Percentiles rank a stretch among this genome's conserved stretches.
phyloP scores from a whole-genome alignment of 2,329 filamentous ascomycete species.

The Thyridium curvatum region DNA sequence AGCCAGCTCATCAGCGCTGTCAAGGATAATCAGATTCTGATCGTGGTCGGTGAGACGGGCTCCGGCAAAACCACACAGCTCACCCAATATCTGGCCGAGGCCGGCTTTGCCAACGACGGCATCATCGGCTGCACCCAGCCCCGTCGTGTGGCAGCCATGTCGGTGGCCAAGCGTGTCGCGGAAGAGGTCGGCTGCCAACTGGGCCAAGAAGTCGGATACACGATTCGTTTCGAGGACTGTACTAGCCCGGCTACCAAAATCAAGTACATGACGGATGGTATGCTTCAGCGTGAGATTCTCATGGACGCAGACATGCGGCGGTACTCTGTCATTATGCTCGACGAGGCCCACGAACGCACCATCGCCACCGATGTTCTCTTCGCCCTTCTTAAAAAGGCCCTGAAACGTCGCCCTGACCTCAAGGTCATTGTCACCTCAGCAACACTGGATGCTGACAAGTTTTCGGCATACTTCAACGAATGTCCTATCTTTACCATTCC shows the following conservation, averaged over 20 bases:
- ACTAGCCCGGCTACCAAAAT: slow-evolving; percentile 84
- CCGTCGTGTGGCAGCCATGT: slow-evolving; percentile 95
- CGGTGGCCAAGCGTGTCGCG: slow-evolving; percentile 91
- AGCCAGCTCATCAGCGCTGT: slow-evolving; percentile 84
- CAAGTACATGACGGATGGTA: slow-evolving; percentile 99
- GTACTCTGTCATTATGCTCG: slow-evolving; percentile 96
- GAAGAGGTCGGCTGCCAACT: slow-evolving; percentile 91
- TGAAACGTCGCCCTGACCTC: slow-evolving; percentile 78
- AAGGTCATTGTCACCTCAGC: slow-evolving; percentile 96
- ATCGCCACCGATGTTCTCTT: slow-evolving; percentile 95
- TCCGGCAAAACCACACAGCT: slow-evolving; percentile 96
- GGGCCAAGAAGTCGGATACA: slow-evolving; percentile 92
- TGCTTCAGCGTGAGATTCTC: slow-evolving; percentile 92
- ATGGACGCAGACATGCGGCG: slow-evolving; percentile 82
- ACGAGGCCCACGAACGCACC: slow-evolving; percentile 96
- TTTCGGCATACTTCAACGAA: slow-evolving; percentile 91
- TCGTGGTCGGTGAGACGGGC: slow-evolving; percentile 95
- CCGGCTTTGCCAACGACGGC: slow-evolving; percentile 77
- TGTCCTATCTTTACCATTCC: slow-evolving; percentile 97
- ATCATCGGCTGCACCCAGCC: slow-evolving; percentile 97
- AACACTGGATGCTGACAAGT: slow-evolving; percentile 94
- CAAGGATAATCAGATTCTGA: slow-evolving; percentile 79
- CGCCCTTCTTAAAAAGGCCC: slow-evolving; percentile 85
- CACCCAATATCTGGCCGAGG: slow-evolving; percentile 92
- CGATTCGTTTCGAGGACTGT: slow-evolving; percentile 93